A percentile compares a stretch with the other conserved stretches of the same genome.
These are phyloP conservation scores for Epichloe typhina DNA, from an alignment of 2,329 filamentous ascomycete genomes.

Conservation along the genomic window DNA sequence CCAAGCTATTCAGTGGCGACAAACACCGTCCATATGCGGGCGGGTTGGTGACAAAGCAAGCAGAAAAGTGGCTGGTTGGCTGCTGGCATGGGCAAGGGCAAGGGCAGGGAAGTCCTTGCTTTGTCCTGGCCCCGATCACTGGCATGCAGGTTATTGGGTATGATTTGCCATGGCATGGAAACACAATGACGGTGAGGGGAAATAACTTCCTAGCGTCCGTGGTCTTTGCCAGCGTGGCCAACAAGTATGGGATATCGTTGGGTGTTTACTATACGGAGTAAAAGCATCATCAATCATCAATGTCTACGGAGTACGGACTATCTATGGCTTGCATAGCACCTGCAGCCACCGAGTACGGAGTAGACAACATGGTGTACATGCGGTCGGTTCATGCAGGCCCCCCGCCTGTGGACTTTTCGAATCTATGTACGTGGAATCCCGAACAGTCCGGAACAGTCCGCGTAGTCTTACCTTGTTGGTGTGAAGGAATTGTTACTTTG, in stretches of 20 bases:
- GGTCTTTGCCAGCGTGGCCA: background rate
- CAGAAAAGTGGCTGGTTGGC: background rate
- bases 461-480: background rate
- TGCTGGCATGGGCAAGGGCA: background rate
- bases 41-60: background rate
- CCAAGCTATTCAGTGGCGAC: too few species aligned
- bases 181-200: background rate
- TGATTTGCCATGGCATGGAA: constrained; percentile 1
- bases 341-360: constrained; percentile 1
- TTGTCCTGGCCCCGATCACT: constrained; percentile 1
- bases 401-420: background rate
- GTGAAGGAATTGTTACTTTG: background rate
- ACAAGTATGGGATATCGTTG: background rate
- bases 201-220: background rate
- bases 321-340: constrained; percentile 13
- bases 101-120: background rate
- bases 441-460: background rate
- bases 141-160: constrained; percentile 3
- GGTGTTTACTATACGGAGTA: too few species aligned
- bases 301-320: background rate
- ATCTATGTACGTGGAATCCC: background rate
- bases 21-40: background rate
- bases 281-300: background rate
- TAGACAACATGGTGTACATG: background rate
- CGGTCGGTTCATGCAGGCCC: constrained; percentile 8